Base-by-base conservation (phyloP, 1,139 yeast species). In the Geotrichum fermentans region DNA sequence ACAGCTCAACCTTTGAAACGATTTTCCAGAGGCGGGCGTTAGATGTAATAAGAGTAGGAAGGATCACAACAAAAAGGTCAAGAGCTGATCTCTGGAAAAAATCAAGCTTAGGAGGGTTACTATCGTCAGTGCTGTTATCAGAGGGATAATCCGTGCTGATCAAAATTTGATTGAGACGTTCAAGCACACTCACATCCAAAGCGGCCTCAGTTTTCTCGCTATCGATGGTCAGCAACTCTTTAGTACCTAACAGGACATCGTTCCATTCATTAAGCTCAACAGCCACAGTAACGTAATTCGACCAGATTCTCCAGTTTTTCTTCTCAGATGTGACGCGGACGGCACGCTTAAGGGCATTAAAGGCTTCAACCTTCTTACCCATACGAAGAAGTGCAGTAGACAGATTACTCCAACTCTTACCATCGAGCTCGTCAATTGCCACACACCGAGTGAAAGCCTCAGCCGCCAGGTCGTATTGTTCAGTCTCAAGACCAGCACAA, bases 401-500 rank as follows among this genome's bases (percentile, higher is more conserved):
- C 58, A 94, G 73, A 63, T 92, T 94, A n/a, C 96, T 83, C 98
- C 98, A 94, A 1, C 96, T 81, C 62, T 81, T 81, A 0, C 94
- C 76, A 61, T 82, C 89, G 0, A 82, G 75, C 35, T 86, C 96
- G 61, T 90, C 97, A 47, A 92, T 66, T 0, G 96, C 74, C 24
- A 89, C 92, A 69, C 97, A 89, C 59, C 97, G 73, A 1, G 96
- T 83, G 64, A 94, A 90, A 0, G 97, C 97, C 62, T 88, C 95
- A 0, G 96, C 82, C 0, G 97, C 96, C 43, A 86, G 68, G 34
- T 82, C 85, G 69, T 75, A 86, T 58, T 84, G 82, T 10, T 71
- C 75, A 11, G 80, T 67, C 61, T 89, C 96, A 45, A 94, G 71
- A 0, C 95, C 96, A 51, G 90, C 75, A 61, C 96, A 87, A 4